A percentile compares a stretch with the other conserved stretches of the same genome.
These are phyloP conservation scores for Daedaleopsis nitida DNA, from an alignment of 768 basidiomycete genomes.

Conservation along the genomic window DNA sequence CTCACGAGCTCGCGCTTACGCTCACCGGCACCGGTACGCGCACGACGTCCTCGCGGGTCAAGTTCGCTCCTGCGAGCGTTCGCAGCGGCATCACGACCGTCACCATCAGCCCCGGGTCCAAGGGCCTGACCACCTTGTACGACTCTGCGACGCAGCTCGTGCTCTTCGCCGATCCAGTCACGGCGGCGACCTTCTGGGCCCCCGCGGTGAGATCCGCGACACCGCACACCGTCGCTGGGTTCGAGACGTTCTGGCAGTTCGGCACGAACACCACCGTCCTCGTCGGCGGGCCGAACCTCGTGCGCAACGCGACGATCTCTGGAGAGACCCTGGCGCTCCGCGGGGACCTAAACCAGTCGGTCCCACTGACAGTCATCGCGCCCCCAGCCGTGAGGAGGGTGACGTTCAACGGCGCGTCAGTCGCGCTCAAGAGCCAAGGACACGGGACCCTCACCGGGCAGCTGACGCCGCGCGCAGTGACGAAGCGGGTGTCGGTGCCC, in stretches of 20 bases:
- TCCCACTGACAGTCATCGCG: constrained; percentile 62
- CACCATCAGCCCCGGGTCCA: constrained; percentile 53
- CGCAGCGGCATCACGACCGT: constrained; percentile 44
- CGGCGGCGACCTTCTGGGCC: constrained; percentile 75
- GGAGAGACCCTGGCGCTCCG: constrained; percentile 48
- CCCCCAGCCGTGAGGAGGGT: constrained; percentile 53
- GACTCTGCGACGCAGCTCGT: constrained; percentile 70
- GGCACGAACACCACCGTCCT: constrained; percentile 73
- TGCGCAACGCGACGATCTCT: constrained; percentile 41
- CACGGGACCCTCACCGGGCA: constrained; percentile 55
- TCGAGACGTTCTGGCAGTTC: constrained; percentile 63
- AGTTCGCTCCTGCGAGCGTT: constrained; percentile 28
- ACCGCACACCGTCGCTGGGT: constrained; percentile 28
- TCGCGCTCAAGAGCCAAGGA: constrained; percentile 32
- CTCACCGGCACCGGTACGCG: constrained; percentile 19
- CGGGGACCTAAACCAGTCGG: constrained; percentile 71
- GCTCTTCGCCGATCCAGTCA: constrained; percentile 65
- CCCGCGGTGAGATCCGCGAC: constrained; percentile 54
- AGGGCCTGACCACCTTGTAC: constrained; percentile 62
- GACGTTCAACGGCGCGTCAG: constrained; percentile 69
- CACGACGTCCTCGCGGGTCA: constrained; percentile 20
- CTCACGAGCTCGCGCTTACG: constrained; percentile 35
- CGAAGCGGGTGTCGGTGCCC: constrained; percentile 43
- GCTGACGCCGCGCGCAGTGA: constrained; percentile 36
- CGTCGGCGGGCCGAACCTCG: constrained; percentile 48